These are phyloP conservation scores for Diaporthe vexans DNA, from an alignment of 2,329 filamentous ascomycete species.

Conservation along the genomic window DNA sequence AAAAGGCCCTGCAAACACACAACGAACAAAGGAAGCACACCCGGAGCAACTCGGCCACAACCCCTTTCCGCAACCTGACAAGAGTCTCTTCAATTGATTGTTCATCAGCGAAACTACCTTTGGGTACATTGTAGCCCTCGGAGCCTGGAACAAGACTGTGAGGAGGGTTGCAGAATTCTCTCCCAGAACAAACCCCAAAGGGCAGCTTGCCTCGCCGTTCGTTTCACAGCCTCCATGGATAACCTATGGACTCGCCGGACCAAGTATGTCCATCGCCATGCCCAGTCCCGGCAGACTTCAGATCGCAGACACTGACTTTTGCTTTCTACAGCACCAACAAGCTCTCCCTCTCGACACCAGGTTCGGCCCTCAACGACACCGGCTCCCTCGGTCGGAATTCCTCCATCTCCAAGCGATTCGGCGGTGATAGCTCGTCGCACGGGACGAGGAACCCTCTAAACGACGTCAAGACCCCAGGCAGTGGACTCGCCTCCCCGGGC, in stretches of 20 bases:
- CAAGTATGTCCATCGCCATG: conserved; percentile 72
- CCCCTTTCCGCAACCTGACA: conserved; percentile 7
- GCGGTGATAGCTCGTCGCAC: conserved; percentile 80
- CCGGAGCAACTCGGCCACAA: neutral
- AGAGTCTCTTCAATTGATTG: conserved; percentile 22
- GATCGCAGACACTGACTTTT: conserved; percentile 42
- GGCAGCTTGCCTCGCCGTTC: conserved; percentile 41
- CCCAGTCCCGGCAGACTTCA: neutral
- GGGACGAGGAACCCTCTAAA: conserved; percentile 85
- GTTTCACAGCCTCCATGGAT: conserved; percentile 64
- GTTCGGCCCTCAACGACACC: conserved; percentile 63
- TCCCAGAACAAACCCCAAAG: conserved; percentile 21
- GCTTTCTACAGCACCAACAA: conserved; percentile 78
- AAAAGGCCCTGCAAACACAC: neutral
- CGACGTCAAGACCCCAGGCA: conserved; percentile 78
- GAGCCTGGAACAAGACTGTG: conserved; percentile 37
- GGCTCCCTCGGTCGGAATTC: conserved; percentile 68
- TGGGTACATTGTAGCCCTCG: conserved; percentile 33
- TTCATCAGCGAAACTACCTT: conserved; percentile 20
- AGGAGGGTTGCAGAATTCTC: conserved; percentile 26
- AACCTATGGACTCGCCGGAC: conserved; percentile 85
- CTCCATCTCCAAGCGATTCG: conserved; percentile 80
- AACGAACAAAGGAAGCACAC: conserved; percentile 10
- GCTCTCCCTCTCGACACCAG: conserved; percentile 87
- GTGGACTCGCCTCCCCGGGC: conserved; percentile 79